Evolutionary conservation across 2,329 filamentous ascomycete species (phyloP).

Genomic region (Aspergillus sp.): DNA sequence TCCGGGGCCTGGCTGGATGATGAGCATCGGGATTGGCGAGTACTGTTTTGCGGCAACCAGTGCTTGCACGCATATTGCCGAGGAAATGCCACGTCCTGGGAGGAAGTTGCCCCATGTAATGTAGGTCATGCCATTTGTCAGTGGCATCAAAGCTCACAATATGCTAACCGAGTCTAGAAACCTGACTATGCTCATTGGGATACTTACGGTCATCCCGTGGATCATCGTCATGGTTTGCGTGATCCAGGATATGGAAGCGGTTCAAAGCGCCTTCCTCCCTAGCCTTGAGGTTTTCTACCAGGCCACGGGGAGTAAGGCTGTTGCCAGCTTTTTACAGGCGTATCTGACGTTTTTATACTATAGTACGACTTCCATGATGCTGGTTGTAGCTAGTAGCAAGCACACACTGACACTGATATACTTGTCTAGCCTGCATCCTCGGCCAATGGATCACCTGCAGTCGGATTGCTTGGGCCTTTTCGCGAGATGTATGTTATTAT

Average conservation of each 20-base stretch:
- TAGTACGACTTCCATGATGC: not conserved
- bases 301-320: conserved; percentile 23
- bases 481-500: conserved; percentile 22
- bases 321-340: conserved; percentile 13
- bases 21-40: conserved; percentile 13
- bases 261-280: conserved; percentile 12
- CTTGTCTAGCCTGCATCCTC: conserved; percentile 20
- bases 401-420: not conserved
- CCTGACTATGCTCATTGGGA: conserved; percentile 25
- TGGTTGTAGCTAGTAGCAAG: no score
- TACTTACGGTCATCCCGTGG: conserved; percentile 27
- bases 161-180: conserved; percentile 14
- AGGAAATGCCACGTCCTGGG: conserved; percentile 15
- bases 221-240: conserved; percentile 23
- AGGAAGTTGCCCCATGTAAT: conserved; percentile 17
- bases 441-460: conserved; percentile 31
- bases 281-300: conserved; percentile 18
- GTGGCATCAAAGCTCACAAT: no score
- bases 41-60: conserved; percentile 16
- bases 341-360: conserved; percentile 15
- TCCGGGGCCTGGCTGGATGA: conserved; percentile 10
- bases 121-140: conserved; percentile 4
- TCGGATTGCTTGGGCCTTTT: conserved; percentile 32
- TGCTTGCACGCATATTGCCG: conserved; percentile 15
- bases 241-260: conserved; percentile 26